phyloP scores from a whole-genome alignment of 306 rosid genomes.

The Pyrus bretschneideri region DNA sequence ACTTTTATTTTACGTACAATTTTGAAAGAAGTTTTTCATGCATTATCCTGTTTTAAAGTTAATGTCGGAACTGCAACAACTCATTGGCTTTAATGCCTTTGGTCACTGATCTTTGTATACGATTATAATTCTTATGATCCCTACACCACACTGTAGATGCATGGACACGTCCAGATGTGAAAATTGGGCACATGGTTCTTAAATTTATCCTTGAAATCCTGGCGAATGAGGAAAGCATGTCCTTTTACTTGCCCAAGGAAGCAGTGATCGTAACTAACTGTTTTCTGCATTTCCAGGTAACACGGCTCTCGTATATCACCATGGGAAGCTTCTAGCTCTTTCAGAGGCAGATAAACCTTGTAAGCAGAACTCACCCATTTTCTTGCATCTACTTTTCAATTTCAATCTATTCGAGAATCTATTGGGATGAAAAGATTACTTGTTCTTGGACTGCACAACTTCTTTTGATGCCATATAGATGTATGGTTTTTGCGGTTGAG shows the following conservation, averaged over 20 bases:
- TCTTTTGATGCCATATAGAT: neutral
- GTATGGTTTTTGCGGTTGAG: constrained; percentile 3
- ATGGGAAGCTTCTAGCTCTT: constrained; percentile 87
- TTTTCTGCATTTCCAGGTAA: constrained; percentile 48
- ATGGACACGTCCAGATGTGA: neutral
- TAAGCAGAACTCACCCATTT: constrained; percentile 30
- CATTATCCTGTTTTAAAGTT: neutral
- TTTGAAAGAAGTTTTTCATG: neutral
- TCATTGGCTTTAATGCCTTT: neutral
- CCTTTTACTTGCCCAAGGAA: neutral
- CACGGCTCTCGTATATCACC: constrained; percentile 88
- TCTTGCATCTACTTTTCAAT: neutral
- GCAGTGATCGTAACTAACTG: constrained; percentile 17
- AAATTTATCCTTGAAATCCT: neutral
- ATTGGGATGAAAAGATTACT: neutral
- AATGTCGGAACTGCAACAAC: neutral
- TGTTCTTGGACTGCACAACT: neutral
- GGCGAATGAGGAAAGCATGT: neutral
- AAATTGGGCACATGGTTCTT: neutral
- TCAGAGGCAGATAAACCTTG: constrained; percentile 94
- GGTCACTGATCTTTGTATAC: neutral
- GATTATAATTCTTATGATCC: neutral
- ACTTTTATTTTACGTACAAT: neutral
- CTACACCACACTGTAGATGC: neutral
- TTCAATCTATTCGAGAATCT: neutral